Evolutionary conservation across 192 early-diverging fungal genomes (phyloP).

Genomic region (Umbelopsis sp.): DNA sequence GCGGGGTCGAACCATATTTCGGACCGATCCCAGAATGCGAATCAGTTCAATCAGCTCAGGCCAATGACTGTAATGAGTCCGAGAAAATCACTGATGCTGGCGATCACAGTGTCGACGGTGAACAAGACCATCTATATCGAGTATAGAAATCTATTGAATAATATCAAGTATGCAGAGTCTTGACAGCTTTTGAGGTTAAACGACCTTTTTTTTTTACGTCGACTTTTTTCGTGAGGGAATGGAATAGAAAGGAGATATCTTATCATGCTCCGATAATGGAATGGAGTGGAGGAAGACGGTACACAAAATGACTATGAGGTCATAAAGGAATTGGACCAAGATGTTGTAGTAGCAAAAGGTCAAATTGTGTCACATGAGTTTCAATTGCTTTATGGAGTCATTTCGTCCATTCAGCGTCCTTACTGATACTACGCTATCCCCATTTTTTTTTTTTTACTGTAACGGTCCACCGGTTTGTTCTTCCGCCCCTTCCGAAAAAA

Average conservation of each 20-base stretch:
- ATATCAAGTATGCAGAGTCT: too few relatives aligned
- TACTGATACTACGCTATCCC: too few relatives aligned
- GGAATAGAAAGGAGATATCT: background rate
- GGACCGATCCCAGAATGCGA: conserved; percentile 15
- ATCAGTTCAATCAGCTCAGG: background rate
- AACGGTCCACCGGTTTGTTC: background rate
- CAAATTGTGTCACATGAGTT: conserved; percentile 1
- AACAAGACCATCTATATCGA: too few relatives aligned
- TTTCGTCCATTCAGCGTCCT: too few relatives aligned
- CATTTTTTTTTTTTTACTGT: too few relatives aligned
- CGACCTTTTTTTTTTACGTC: too few relatives aligned
- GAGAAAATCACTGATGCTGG: background rate
- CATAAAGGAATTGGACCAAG: background rate
- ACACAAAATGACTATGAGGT: background rate
- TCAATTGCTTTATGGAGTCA: background rate
- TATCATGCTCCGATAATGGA: too few relatives aligned
- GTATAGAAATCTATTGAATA: too few relatives aligned
- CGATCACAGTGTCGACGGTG: too few relatives aligned
- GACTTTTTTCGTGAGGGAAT: background rate
- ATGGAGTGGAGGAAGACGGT: too few relatives aligned
- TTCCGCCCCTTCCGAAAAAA: background rate
- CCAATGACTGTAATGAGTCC: background rate
- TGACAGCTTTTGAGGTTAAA: too few relatives aligned
- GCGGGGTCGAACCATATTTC: conserved; percentile 35
- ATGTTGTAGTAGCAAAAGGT: background rate